Conservation (phyloP, 192 early-diverging fungal species). For the Cladochytrium replicatum region DNA sequence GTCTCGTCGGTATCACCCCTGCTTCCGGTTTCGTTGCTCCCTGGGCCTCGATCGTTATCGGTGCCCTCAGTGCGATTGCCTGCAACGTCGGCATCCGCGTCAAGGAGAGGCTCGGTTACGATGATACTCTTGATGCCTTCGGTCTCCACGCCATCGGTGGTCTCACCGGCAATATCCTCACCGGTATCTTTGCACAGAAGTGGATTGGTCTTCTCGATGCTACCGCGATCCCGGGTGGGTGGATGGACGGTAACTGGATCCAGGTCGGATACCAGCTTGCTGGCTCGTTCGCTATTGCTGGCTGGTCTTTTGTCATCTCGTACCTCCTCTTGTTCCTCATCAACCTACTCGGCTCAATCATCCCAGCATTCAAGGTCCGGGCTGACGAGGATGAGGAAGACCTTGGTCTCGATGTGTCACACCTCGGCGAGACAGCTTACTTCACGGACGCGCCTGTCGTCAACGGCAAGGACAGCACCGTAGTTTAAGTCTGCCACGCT, state of each 20-base stretch:
- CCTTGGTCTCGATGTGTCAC: constrained; percentile 67
- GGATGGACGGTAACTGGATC: constrained; percentile 72
- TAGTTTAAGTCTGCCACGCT: too few relatives aligned
- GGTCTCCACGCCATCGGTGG: constrained; percentile 82
- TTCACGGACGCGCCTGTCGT: too few relatives aligned
- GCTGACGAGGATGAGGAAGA: constrained; percentile 57
- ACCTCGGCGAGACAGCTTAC: constrained; percentile 75
- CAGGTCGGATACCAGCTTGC: constrained; percentile 71
- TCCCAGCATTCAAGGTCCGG: constrained; percentile 62
- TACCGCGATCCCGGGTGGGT: constrained; percentile 52
- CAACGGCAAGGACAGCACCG: too few relatives aligned
- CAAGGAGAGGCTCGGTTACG: constrained; percentile 59
- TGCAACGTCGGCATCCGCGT: constrained; percentile 52
- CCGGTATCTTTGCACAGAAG: constrained; percentile 77
- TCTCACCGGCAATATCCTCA: constrained; percentile 68
- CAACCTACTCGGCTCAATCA: constrained; percentile 42
- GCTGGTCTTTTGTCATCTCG: constrained; percentile 69
- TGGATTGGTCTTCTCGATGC: constrained; percentile 53
- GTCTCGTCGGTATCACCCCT: constrained; percentile 81
- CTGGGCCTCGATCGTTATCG: constrained; percentile 66
- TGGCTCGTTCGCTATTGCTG: constrained; percentile 56
- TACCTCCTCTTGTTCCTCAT: constrained; percentile 60
- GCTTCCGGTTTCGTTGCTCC: constrained; percentile 67
- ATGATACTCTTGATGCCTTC: constrained; percentile 74
- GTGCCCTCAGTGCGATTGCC: constrained; percentile 49